phyloP scores from a whole-genome alignment of 2,329 filamentous ascomycete genomes.

The Septoria petroselini region DNA sequence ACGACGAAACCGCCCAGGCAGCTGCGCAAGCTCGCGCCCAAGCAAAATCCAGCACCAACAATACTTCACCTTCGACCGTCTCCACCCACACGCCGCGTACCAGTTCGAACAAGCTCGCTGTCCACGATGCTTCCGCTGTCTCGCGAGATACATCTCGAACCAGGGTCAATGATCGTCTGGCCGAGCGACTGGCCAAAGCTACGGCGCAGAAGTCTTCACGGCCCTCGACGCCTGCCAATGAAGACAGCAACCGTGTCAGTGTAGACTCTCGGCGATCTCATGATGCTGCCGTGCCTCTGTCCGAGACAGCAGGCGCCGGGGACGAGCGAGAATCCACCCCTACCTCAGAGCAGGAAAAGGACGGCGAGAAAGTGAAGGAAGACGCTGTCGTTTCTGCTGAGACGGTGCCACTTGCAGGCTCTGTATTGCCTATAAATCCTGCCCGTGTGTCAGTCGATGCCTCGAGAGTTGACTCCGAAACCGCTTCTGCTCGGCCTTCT shows the following conservation, averaged over 20 bases:
- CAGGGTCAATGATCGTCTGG: conserved; percentile 74
- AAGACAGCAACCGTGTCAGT: conserved; percentile 46
- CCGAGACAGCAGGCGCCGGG: conserved; percentile 25
- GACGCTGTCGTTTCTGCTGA: conserved; percentile 9
- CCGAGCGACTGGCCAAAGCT: conserved; percentile 84
- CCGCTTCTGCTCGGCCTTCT: conserved; percentile 18
- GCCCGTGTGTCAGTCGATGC: conserved; percentile 35
- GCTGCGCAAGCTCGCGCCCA: conserved; percentile 42
- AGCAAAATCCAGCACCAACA: conserved; percentile 27
- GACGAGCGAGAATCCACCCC: not conserved
- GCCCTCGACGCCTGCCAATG: conserved; percentile 52
- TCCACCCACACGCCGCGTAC: conserved; percentile 21
- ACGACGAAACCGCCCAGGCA: conserved; percentile 60
- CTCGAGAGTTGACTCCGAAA: conserved; percentile 18
- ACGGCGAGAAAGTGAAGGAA: conserved; percentile 8
- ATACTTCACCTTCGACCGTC: too few species aligned
- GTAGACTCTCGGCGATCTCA: conserved; percentile 43
- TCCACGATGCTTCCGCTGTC: conserved; percentile 41
- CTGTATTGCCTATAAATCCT: conserved; percentile 38
- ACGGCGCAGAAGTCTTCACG: conserved; percentile 70
- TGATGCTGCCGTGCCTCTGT: conserved; percentile 27
- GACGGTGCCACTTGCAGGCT: conserved; percentile 29
- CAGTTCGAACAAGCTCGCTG: conserved; percentile 29
- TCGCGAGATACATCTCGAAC: conserved; percentile 65
- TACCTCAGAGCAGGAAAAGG: not conserved